A percentile compares a stretch with the other conserved stretches of the same genome.
These are phyloP conservation scores for Hyphodiscus hymeniophilus DNA, from an alignment of 495 filamentous ascomycete species.

Conservation along the genomic window DNA sequence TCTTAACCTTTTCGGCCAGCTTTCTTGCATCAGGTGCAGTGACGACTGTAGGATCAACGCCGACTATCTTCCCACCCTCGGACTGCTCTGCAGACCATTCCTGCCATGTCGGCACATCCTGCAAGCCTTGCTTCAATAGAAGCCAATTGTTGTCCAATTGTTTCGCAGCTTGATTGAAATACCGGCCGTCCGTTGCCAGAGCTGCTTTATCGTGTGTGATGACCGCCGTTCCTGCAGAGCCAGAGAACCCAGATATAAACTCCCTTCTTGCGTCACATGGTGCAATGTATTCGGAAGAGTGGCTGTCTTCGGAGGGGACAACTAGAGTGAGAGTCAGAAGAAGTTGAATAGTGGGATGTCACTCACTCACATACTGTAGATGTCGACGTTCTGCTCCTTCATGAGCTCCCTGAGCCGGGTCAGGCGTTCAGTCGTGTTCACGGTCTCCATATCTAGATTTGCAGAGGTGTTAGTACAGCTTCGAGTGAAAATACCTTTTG, in stretches of 20 bases:
- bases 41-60: conserved; percentile 85
- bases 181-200: conserved; percentile 90
- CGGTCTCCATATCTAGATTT: conserved; percentile 62
- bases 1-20: conserved; percentile 78
- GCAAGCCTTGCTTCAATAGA: conserved; percentile 84
- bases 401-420: conserved; percentile 74
- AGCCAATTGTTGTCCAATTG: conserved; percentile 91
- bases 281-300: conserved; percentile 97
- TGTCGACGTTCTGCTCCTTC: conserved; percentile 77
- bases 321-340: conserved; percentile 44
- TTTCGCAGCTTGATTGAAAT: conserved; percentile 94
- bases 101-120: conserved; percentile 94
- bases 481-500: neutral
- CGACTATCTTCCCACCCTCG: conserved; percentile 76
- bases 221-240: conserved; percentile 89
- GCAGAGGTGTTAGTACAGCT: conserved; percentile 3
- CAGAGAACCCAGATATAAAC: conserved; percentile 91
- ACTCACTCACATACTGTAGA: conserved; percentile 69
- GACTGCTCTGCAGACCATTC: conserved; percentile 91
- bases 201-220: conserved; percentile 82
- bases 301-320: conserved; percentile 93
- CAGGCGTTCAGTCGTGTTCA: conserved; percentile 75
- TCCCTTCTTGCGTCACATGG: conserved; percentile 84
- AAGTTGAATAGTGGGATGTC: neutral
- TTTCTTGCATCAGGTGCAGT: conserved; percentile 80